Evolutionary conservation across 2,329 filamentous ascomycete genomes (phyloP), one percentile per base, ranked within the genome.

Genomic region (Fonsecaea nubica): DNA sequence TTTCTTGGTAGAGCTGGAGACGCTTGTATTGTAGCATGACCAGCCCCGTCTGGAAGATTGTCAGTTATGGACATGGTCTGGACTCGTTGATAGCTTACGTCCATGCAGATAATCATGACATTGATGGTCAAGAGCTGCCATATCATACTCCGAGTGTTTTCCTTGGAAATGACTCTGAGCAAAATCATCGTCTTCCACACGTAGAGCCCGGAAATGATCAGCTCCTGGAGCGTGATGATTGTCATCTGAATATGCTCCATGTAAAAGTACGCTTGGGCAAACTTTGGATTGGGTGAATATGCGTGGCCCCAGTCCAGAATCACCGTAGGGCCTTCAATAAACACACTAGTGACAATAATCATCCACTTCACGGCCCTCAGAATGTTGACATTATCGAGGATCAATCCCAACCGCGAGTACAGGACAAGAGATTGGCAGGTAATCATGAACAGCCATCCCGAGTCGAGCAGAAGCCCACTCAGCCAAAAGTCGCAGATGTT

Each of bases 181-280:
- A 86, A 79, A 80, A 77, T 80, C 64, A 83, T 73, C 0, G 85
- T 84, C 69, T 86, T 83, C 74, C 76, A 78, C 61, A 87, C 85
- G 72, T 85, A 87, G 12, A 85, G 75, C 0, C 77, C 77, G 0
- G 84, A 86, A 60, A 87, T 80, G 67, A 84, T 77, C 55, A 83
- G 78, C 66, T 87, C 85, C 71, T 87, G 85, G n/a, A 86, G 64
- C 69, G 82, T 85, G 71, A 87, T 86, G 8, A 83, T 77, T 2
- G 82, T 84, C 72, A 87, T 81, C 70, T 87, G 84, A 21, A 86
- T 80, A 72, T 84, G 83, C 69, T 87, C 85, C 75, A 84, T 80
- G 56, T 81, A 72, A 45, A 78, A 78, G 72, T 81, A 82, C 7
- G 76, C 79, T 8, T 64, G 58, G n/a, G 73, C 72, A 65, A 75